Conservation (phyloP, 495 filamentous ascomycete species). For the Neurospora pannonica region DNA sequence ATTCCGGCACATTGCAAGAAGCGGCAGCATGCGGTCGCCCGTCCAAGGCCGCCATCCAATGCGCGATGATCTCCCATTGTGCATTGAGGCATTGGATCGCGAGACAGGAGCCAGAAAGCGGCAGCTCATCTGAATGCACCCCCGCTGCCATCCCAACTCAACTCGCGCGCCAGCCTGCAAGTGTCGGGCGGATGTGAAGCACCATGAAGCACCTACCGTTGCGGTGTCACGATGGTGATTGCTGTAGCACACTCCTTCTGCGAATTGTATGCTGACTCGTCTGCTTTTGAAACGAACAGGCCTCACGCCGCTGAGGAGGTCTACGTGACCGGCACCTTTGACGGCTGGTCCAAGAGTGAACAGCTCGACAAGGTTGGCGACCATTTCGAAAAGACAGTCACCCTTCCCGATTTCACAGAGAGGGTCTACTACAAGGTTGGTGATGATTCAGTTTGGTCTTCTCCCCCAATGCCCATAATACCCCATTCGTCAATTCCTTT, state of each 20-base stretch:
- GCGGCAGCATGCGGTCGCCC: not conserved
- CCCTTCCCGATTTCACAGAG: conserved; percentile 47
- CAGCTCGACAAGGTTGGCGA: conserved; percentile 65
- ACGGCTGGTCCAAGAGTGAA: conserved; percentile 81
- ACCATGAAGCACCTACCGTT: not conserved
- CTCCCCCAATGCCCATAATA: not conserved
- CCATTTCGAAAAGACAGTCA: conserved; percentile 67
- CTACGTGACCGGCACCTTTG: conserved; percentile 91
- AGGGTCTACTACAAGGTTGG: conserved; percentile 81
- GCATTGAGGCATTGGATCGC: conserved; percentile 2
- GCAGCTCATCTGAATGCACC: conserved; percentile 3
- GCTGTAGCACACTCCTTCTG: not conserved
- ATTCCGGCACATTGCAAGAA: not conserved
- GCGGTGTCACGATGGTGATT: conserved; percentile 11
- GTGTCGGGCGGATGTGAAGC: conserved; percentile 11
- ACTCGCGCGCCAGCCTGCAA: not conserved
- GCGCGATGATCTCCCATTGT: not conserved
- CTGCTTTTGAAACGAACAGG: conserved; percentile 36
- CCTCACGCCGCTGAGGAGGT: conserved; percentile 71
- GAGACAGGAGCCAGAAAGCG: conserved; percentile 1
- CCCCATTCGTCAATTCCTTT: not conserved
- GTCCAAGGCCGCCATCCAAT: not conserved
- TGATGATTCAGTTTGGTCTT: conserved; percentile 15
- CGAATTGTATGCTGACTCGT: conserved; percentile 12
- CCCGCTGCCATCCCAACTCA: conserved; percentile 1